Base-by-base conservation (phyloP, 805 yeast genomes). In the Monosporozyma yasuniensis region DNA sequence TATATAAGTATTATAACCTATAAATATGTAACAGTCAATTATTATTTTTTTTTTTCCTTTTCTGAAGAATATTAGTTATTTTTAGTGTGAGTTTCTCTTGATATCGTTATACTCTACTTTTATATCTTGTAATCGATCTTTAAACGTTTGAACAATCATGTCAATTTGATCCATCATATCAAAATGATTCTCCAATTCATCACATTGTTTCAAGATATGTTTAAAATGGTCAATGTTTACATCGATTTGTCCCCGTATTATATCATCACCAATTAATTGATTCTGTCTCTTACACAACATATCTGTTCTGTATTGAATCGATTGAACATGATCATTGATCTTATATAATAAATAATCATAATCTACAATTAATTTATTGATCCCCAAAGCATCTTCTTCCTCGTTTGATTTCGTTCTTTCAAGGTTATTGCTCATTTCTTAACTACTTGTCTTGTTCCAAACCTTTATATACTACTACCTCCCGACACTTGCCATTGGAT, bases 291-390 rank as follows among this genome's bases (percentile, higher is more conserved):
- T 50, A 48, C 66, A 61, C 2, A 63, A 46, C 27, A 56, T 56
- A 2, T 56, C 55, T 3, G 77, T 67, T 66, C 74, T 58, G 52
- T 76, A 74, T 7, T 79, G 72, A 22, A 81, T 63, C 2, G 70
- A 66, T 21, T 72, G 65, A 6, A 84, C 73, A 48, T 75, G 73
- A 52, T 80, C 85, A 44, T 75, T 73, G 47, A 85, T 81, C 60
- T 78, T 79, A 66, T 71, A 81, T 61, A 84, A 61, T 38, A 85
- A 63, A 56, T 83, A 81, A 57, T 85, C 91, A 60, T 77, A 84
- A 48, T 75, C 76, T 22, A 82, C 68, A 0, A 85, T 78, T 42
- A 85, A 66, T 50, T 76, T 73, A 56, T 79, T 76, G 16, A 84
- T 72, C 11, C 81, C 78, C 23, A 84, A 66, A 1, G 88, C 87